These are phyloP conservation scores for Mollisiaceae sp. DNA, from an alignment of 2,329 filamentous ascomycete species.

Conservation along the genomic window DNA sequence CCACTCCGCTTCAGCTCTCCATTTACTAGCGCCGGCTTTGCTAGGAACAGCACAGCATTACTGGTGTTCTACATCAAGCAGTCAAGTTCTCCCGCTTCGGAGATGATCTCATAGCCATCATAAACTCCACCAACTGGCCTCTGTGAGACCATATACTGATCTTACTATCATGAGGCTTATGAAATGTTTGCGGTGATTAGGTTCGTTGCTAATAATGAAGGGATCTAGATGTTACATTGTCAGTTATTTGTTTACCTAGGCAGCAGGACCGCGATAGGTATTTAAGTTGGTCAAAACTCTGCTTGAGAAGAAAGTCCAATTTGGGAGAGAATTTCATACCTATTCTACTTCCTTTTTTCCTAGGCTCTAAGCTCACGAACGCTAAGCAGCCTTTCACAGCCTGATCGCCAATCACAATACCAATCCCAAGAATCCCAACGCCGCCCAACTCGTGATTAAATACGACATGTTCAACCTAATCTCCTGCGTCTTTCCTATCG, in stretches of 20 bases:
- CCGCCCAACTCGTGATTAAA: slow-evolving; percentile 32
- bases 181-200: too few species aligned
- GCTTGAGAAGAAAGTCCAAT: background rate
- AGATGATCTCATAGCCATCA: too few species aligned
- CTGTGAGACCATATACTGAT: too few species aligned
- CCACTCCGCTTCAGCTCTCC: too few species aligned
- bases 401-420: background rate
- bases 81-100: too few species aligned
- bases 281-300: background rate
- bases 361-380: background rate
- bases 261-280: background rate
- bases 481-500: slow-evolving; percentile 33
- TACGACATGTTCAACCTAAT: slow-evolving; percentile 34
- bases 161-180: too few species aligned
- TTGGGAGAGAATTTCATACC: background rate
- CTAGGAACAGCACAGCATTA: too few species aligned
- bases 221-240: background rate
- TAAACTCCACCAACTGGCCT: too few species aligned
- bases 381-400: background rate
- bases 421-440: slow-evolving; percentile 18
- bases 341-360: background rate
- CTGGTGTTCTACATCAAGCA: too few species aligned
- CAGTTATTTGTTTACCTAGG: background rate
- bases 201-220: too few species aligned
- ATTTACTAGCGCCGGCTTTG: too few species aligned